These are phyloP conservation scores for Kodamaea lidongshanica DNA, from an alignment of 805 yeast species.

Conservation along the genomic window DNA sequence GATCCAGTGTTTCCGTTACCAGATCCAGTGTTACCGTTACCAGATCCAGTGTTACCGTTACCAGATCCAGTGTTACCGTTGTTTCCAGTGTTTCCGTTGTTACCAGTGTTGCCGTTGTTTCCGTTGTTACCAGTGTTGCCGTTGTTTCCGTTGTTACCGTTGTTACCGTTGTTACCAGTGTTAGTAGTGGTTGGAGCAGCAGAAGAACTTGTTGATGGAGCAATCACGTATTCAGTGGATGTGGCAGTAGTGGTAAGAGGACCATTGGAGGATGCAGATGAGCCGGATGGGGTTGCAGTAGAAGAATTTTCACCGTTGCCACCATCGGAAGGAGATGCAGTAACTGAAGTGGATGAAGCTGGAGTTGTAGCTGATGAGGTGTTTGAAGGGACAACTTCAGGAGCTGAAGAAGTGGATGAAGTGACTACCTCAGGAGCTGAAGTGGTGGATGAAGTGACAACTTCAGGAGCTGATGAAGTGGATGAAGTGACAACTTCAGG, in stretches of 20 bases:
- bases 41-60: slow-evolving; percentile 3
- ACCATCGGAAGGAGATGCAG: slow-evolving; percentile 2
- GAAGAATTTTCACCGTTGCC: slow-evolving; percentile 1
- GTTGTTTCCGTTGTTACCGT: slow-evolving; percentile 2
- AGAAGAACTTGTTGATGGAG: background rate
- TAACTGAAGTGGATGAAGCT: slow-evolving; percentile 1
- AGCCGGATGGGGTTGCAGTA: slow-evolving; percentile 1
- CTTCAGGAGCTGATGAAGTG: slow-evolving; percentile 2
- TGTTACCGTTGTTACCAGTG: background rate
- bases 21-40: slow-evolving; percentile 5
- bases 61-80: slow-evolving; percentile 4
- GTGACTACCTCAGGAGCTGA: slow-evolving; percentile 1
- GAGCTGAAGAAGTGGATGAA: slow-evolving; percentile 4
- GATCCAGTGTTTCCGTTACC: slow-evolving; percentile 1
- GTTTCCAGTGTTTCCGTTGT: no score
- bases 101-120: background rate
- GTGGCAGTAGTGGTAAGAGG: slow-evolving; percentile 1
- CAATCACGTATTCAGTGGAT: background rate
- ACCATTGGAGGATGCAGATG: slow-evolving; percentile 1
- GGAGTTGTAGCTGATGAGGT: slow-evolving; percentile 4
- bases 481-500: slow-evolving; percentile 3
- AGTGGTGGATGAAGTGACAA: slow-evolving; percentile 1
- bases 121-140: slow-evolving; percentile 1
- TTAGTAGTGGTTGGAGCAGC: slow-evolving; percentile 1
- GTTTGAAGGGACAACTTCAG: slow-evolving; percentile 1